phyloP scores from a whole-genome alignment of 2,329 filamentous ascomycete genomes.

The Metarhizium robertsii region DNA sequence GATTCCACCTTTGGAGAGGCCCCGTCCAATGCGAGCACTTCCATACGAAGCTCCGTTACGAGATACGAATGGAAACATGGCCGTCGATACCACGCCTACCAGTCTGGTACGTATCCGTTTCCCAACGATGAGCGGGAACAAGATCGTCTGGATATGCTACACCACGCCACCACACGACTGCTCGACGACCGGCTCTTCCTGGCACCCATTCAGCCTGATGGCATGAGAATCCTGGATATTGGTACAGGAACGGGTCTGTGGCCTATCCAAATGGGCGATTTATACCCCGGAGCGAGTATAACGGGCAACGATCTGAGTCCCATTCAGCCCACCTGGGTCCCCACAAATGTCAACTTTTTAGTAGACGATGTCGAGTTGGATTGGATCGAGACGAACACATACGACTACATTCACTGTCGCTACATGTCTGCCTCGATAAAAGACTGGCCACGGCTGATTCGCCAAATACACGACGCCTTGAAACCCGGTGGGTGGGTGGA shows the following conservation, averaged over 20 bases:
- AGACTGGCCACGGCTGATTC: slow-evolving; percentile 17
- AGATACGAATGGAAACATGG: slow-evolving; percentile 30
- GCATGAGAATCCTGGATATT: slow-evolving; percentile 31
- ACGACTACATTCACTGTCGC: slow-evolving; percentile 26
- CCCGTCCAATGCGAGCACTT: slow-evolving; percentile 11
- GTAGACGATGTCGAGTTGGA: slow-evolving; percentile 50
- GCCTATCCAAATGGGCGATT: slow-evolving; percentile 35
- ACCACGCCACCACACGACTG: slow-evolving; percentile 23
- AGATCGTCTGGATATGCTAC: slow-evolving; percentile 28
- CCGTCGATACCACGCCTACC: slow-evolving; percentile 30
- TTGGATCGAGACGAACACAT: slow-evolving; percentile 29
- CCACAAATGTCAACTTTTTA: slow-evolving; percentile 48
- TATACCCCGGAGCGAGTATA: slow-evolving; percentile 24
- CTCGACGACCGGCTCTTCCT: slow-evolving; percentile 25
- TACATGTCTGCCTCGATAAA: slow-evolving; percentile 25
- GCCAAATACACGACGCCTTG: slow-evolving; percentile 23
- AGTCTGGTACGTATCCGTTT: slow-evolving; percentile 25
- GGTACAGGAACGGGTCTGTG: slow-evolving; percentile 38
- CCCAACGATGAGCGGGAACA: slow-evolving; percentile 30
- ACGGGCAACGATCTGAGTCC: slow-evolving; percentile 31
- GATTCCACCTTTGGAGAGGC: slow-evolving; percentile 9
- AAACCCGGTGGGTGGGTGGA: slow-evolving; percentile 39
- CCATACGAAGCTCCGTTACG: slow-evolving; percentile 23
- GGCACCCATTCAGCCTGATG: slow-evolving; percentile 26
- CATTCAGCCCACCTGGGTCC: slow-evolving; percentile 38